Conservation (phyloP, 2,329 filamentous ascomycete species). For the Ceratocystis cacaofunesta region DNA sequence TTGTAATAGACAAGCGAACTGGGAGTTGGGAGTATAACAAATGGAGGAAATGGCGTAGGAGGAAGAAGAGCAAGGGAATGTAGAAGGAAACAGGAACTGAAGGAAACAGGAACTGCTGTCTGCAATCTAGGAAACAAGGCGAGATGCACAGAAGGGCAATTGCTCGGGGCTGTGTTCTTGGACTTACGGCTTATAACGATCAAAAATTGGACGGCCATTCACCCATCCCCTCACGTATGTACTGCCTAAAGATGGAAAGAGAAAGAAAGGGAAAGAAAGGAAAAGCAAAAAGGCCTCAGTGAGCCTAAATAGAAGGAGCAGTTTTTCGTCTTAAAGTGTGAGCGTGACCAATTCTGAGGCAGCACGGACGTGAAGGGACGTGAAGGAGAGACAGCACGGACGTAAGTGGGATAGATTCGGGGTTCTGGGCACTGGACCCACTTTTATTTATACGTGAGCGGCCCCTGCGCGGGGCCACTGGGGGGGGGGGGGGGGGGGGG, state of each 20-base stretch:
- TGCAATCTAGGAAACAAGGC: not conserved
- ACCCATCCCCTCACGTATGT: not conserved
- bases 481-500: too few species aligned
- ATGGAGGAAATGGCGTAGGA: not conserved
- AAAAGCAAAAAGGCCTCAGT: not conserved
- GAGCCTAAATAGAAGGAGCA: not conserved
- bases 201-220: not conserved
- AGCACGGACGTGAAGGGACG: too few species aligned
- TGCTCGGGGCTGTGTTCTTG: not conserved
- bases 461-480: too few species aligned
- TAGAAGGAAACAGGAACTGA: not conserved
- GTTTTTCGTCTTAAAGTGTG: slow-evolving; percentile 7
- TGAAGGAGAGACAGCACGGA: too few species aligned
- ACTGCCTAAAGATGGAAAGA: not conserved
- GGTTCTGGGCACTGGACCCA: too few species aligned
- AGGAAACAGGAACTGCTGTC: not conserved
- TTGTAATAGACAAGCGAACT: too few species aligned
- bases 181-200: not conserved
- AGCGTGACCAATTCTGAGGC: slow-evolving; percentile 8
- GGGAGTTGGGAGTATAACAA: too few species aligned
- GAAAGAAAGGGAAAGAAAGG: not conserved
- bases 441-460: too few species aligned
- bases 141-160: not conserved
- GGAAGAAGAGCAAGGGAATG: slow-evolving; percentile 2
- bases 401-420: too few species aligned